These are phyloP conservation scores for Ricinus communis DNA, from an alignment of 345 rosid genomes.

Conservation along the genomic window DNA sequence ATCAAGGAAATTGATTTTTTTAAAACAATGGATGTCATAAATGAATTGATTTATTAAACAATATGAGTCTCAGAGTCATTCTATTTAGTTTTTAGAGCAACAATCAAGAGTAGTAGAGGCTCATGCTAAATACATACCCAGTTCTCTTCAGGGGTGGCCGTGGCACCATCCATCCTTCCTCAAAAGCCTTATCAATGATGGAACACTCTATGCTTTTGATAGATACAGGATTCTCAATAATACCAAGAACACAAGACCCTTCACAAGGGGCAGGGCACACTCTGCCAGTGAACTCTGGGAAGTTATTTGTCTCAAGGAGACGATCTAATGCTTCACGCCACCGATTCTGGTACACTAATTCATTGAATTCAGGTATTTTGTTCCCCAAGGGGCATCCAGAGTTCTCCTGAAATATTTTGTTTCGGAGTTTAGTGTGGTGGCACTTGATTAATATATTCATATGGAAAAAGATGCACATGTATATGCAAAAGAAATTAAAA, in stretches of 20 bases:
- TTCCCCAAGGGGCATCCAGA: constrained; percentile 99
- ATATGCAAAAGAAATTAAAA: neutral
- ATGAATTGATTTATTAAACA: neutral
- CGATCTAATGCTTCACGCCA: constrained; percentile 98
- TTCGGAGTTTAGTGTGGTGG: neutral
- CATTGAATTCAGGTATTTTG: constrained; percentile 98
- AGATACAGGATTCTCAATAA: constrained; percentile 97
- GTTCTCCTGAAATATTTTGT: constrained; percentile 58
- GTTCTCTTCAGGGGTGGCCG: constrained; percentile 84
- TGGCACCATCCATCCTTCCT: constrained; percentile 98
- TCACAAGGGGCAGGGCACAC: constrained; percentile 99
- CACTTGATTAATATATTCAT: neutral
- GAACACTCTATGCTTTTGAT: constrained; percentile 90
- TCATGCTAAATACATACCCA: constrained; percentile 51
- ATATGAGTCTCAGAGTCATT: neutral
- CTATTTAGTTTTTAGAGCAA: neutral
- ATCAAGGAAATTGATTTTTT: neutral
- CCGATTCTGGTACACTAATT: constrained; percentile 94
- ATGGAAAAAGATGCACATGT: neutral
- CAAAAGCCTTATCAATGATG: constrained; percentile 91
- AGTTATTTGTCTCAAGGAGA: constrained; percentile 94
- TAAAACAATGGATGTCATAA: neutral
- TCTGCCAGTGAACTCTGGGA: constrained; percentile 98
- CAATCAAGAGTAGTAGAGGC: neutral
- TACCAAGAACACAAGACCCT: constrained; percentile 99